Conservation (phyloP, 2,329 filamentous ascomycete species). For the Fusarium sp. region DNA sequence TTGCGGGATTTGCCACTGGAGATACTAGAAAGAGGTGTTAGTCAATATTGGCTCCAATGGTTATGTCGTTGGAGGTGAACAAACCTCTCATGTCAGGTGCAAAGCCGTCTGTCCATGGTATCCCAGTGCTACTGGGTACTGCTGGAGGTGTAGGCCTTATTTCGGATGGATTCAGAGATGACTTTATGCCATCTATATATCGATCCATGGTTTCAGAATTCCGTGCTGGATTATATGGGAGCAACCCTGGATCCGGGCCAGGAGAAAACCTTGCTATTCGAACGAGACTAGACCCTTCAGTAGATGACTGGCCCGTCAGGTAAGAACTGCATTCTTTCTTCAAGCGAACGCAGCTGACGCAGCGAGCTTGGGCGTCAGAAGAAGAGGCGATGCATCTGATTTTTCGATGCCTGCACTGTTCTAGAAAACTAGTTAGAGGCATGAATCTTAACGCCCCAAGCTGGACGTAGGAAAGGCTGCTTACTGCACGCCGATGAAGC, state of each 20-base stretch:
- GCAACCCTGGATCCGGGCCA: background rate
- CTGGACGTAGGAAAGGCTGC: background rate
- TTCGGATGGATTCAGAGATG: background rate
- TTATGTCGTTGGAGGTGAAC: accelerated
- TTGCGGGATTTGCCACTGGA: background rate
- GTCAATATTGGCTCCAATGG: accelerated
- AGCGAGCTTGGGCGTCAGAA: background rate
- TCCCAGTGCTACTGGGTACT: background rate
- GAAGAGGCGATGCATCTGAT: background rate
- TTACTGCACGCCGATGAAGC: constrained; percentile 1
- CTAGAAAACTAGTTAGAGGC: background rate
- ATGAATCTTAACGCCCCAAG: background rate
- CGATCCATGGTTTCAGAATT: too few species aligned
- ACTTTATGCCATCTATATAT: background rate
- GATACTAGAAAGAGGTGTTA: background rate
- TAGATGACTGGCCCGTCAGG: background rate
- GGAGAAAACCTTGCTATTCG: background rate
- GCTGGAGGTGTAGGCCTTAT: background rate
- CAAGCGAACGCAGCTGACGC: background rate
- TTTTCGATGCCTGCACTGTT: background rate
- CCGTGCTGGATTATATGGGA: background rate
- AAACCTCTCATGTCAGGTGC: background rate
- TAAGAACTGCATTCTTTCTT: constrained; percentile 3
- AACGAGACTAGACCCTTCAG: background rate
- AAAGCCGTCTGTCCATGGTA: background rate